Evolutionary conservation across 1,139 yeast genomes (phyloP).

Genomic region (Hyphopichia burtonii): DNA sequence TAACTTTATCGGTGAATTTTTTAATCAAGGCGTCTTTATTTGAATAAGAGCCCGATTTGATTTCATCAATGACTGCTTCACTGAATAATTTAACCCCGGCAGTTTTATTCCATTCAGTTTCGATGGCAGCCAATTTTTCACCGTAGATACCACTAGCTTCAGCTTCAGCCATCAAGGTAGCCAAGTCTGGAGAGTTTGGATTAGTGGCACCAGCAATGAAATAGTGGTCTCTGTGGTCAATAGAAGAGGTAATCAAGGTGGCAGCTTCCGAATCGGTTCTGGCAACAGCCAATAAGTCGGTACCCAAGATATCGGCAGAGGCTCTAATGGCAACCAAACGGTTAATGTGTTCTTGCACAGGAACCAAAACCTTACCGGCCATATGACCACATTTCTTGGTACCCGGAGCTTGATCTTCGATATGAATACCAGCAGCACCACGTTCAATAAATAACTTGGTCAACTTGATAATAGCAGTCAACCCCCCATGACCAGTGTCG

Average conservation of each 20-base stretch:
- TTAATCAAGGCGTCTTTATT: constrained; percentile 68
- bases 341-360: constrained; percentile 95
- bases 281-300: constrained; percentile 84
- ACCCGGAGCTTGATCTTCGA: constrained; percentile 98
- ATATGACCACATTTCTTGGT: constrained; percentile 97
- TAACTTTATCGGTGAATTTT: constrained; percentile 66
- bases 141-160: constrained; percentile 75
- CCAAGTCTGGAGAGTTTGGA: constrained; percentile 72
- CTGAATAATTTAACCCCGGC: constrained; percentile 89
- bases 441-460: constrained; percentile 96
- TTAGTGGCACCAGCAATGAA: constrained; percentile 89
- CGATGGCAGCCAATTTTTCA: constrained; percentile 66
- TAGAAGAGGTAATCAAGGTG: constrained; percentile 87
- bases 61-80: constrained; percentile 87
- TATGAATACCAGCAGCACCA: constrained; percentile 98
- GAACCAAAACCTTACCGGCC: constrained; percentile 98
- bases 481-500: constrained; percentile 98
- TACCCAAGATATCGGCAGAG: constrained; percentile 89
- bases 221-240: constrained; percentile 93
- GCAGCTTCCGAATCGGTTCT: constrained; percentile 98
- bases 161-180: constrained; percentile 78
- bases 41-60: constrained; percentile 57
- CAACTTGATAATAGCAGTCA: constrained; percentile 92
- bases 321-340: constrained; percentile 93
- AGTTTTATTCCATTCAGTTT: constrained; percentile 76